Evolutionary conservation across 805 yeast genomes (phyloP).

Genomic region (Candida nanaspora): DNA sequence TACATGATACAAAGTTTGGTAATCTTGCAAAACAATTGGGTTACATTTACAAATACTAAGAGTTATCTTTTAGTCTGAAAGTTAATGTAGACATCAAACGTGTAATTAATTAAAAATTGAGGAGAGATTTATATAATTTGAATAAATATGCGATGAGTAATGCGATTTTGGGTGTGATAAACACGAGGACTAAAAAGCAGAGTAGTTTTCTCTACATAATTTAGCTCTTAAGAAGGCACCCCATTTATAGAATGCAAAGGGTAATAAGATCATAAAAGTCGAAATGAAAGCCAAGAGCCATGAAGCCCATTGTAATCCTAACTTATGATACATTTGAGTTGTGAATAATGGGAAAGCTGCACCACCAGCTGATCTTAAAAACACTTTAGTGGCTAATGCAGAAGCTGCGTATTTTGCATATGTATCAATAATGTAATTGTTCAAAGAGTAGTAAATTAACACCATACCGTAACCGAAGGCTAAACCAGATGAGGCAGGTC

Average conservation of each 20-base stretch:
- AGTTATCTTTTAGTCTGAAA: too few relatives aligned
- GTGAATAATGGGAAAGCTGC: slow-evolving; percentile 80
- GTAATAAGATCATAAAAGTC: slow-evolving; percentile 67
- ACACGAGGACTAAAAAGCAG: slow-evolving; percentile 20
- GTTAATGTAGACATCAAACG: too few relatives aligned
- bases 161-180: too few relatives aligned
- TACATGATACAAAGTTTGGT: too few relatives aligned
- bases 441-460: slow-evolving; percentile 47
- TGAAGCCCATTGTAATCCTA: slow-evolving; percentile 77
- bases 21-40: too few relatives aligned
- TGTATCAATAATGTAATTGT: slow-evolving; percentile 86
- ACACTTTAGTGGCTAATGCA: slow-evolving; percentile 77
- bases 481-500: slow-evolving; percentile 53
- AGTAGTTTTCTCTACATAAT: slow-evolving; percentile 61
- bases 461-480: slow-evolving; percentile 61
- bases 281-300: slow-evolving; percentile 74
- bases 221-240: slow-evolving; percentile 59
- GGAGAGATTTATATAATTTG: too few relatives aligned
- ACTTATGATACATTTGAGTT: slow-evolving; percentile 68
- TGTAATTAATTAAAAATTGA: too few relatives aligned
- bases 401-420: slow-evolving; percentile 77
- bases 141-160: too few relatives aligned
- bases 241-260: slow-evolving; percentile 62
- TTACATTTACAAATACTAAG: too few relatives aligned
- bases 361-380: slow-evolving; percentile 76